Evolutionary conservation across 129 eudicot species (phyloP).

Genomic region (Helianthus annuus): HanXRQr2.0-SUNRISE NC_035436.2:173390019-173390518

Average conservation of each 20-base stretch:
- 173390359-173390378: too few relatives aligned
- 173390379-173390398: too few relatives aligned
- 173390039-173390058: background rate
- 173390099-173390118: background rate
- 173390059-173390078: background rate
- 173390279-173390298: background rate
- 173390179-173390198: slow-evolving; percentile 4
- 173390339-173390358: too few relatives aligned
- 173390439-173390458: too few relatives aligned
- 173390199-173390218: slow-evolving; percentile 8
- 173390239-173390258: background rate
- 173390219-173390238: background rate
- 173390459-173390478: too few relatives aligned
- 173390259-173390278: background rate
- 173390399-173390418: too few relatives aligned
- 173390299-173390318: too few relatives aligned
- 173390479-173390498: too few relatives aligned
- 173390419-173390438: too few relatives aligned
- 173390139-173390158: background rate
- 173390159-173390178: background rate
- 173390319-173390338: too few relatives aligned
- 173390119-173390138: slow-evolving; percentile 5
- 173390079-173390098: background rate
- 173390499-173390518: too few relatives aligned
- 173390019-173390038: too few relatives aligned